Evolutionary conservation across 2,329 filamentous ascomycete species (phyloP).

Genomic region (Periconia sp.): DNA sequence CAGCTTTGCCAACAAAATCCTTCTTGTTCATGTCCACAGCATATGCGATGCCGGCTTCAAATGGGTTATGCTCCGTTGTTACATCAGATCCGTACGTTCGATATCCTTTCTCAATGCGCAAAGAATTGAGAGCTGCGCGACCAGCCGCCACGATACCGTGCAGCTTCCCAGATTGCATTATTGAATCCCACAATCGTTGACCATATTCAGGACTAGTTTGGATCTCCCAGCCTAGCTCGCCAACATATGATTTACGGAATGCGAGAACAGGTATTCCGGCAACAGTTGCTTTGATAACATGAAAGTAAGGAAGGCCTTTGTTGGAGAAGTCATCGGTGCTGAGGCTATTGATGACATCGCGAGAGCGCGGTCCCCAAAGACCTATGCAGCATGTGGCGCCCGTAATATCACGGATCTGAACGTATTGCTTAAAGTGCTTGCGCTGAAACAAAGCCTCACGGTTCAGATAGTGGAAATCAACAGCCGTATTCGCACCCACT

Average conservation of each 20-base stretch:
- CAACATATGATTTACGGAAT: conserved; percentile 62
- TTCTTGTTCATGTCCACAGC: conserved; percentile 53
- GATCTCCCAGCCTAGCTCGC: conserved; percentile 65
- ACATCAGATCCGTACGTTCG: conserved; percentile 61
- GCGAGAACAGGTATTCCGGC: conserved; percentile 59
- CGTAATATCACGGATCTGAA: conserved; percentile 61
- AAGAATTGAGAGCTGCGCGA: conserved; percentile 58
- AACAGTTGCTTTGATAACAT: conserved; percentile 53
- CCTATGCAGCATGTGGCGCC: conserved; percentile 63
- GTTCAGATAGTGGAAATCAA: conserved; percentile 57
- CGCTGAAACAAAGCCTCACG: conserved; percentile 56
- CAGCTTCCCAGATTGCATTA: conserved; percentile 57
- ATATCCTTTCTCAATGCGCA: conserved; percentile 63
- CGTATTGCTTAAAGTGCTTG: conserved; percentile 46
- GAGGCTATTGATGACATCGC: conserved; percentile 53
- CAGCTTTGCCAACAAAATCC: conserved; percentile 55
- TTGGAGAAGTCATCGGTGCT: conserved; percentile 52
- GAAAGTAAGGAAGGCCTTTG: conserved; percentile 53
- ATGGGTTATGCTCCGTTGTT: conserved; percentile 63
- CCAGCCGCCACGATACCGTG: conserved; percentile 62
- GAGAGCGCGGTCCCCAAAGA: conserved; percentile 62
- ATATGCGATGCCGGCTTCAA: conserved; percentile 58
- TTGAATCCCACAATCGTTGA: conserved; percentile 59
- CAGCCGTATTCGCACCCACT: conserved; percentile 58
- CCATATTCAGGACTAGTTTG: conserved; percentile 63